Base-by-base conservation (phyloP, 2,329 filamentous ascomycete species). In the Apiospora saccharicola region DNA sequence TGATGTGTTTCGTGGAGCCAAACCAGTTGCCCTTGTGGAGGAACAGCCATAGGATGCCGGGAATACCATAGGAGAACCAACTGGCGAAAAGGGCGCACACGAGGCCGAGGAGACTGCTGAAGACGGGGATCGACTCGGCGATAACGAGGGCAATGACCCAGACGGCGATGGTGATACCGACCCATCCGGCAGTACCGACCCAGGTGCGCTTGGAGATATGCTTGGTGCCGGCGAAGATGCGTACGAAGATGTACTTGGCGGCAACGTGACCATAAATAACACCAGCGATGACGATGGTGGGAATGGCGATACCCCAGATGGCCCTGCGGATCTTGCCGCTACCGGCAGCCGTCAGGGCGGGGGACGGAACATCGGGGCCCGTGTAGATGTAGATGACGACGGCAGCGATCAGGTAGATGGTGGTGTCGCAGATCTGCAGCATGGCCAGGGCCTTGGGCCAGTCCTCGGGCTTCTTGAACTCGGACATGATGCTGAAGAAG, bases 251-350 rank as follows among this genome's bases (percentile, higher is more conserved):
- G 76, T 91, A 91, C 77, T 92, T 92, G 71, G 86, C 86, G 2
- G 90, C 90, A 1, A 93, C 89, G 73, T 91, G 89, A 16, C 88
- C 91, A 78, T 92, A 91, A 74, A 94, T 91, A 8, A 93, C 91
- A 70, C 92, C 92, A 0, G 91, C 90, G 69, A 94, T 89, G 68
- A 94, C 84, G 72, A 94, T 93, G 2, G 90, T 93, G 1, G 91
- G 91, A 2, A 92, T 85, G 0, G 92, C 92, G 73, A 94, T 84
- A 34, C 90, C 91, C 81, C 90, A 94, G 16, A 91, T 91, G 14
- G 92, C 82, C 78, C 93, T 93, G 30, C 88, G 85, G 67, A 93
- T 82, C 0, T 86, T 77, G 1, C 79, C 79, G 0, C 81, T 81
- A 4, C 86, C 85, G 10, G 91, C 88, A 8, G 90, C 90, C 10